Conservation (phyloP, 2,329 filamentous ascomycete species). For the Akanthomyces uredinophilus region DNA sequence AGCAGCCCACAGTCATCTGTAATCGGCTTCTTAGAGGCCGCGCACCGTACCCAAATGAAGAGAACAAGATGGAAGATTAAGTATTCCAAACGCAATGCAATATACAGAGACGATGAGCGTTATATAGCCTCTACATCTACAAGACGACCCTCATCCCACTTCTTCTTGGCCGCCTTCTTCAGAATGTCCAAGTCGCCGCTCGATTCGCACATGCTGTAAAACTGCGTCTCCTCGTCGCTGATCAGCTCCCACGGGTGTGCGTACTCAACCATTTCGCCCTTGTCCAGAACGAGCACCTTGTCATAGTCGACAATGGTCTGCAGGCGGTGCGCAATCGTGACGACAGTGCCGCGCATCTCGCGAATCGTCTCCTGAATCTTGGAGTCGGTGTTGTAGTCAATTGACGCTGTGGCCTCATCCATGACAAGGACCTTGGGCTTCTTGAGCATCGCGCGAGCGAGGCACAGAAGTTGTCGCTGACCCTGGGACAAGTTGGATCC, state of each 20-base stretch:
- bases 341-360: constrained; percentile 87
- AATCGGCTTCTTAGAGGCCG: neutral
- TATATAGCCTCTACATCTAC: constrained; percentile 30
- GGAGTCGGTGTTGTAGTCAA: constrained; percentile 90
- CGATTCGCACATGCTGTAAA: constrained; percentile 60
- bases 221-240: constrained; percentile 60
- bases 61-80: neutral
- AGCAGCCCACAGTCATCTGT: neutral
- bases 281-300: constrained; percentile 91
- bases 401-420: constrained; percentile 97
- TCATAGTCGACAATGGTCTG: constrained; percentile 98
- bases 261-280: constrained; percentile 81
- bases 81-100: neutral
- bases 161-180: constrained; percentile 51
- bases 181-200: constrained; percentile 53
- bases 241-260: constrained; percentile 85
- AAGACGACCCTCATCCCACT: constrained; percentile 37
- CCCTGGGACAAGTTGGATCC: constrained; percentile 94
- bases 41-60: neutral
- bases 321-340: constrained; percentile 92
- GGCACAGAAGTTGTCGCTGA: constrained; percentile 88
- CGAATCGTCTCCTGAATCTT: constrained; percentile 97
- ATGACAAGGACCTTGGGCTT: constrained; percentile 91
- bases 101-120: neutral
- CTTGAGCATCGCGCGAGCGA: constrained; percentile 89